These are phyloP conservation scores for Pseudozyma pruni DNA, from an alignment of 1,284 basidiomycete species.

Conservation along the genomic window DNA sequence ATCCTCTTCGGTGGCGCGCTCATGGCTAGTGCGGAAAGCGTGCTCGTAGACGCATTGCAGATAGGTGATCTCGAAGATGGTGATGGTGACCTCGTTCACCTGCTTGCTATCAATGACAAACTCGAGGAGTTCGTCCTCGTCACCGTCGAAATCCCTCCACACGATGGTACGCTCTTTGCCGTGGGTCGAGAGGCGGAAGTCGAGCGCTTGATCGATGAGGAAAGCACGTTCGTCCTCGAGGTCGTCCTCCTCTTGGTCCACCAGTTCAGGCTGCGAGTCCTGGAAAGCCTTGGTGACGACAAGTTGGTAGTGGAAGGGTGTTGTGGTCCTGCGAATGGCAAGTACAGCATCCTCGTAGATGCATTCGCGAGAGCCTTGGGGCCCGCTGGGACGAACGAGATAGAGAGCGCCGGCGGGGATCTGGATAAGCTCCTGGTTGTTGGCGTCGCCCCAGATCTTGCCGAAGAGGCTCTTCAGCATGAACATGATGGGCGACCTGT, in stretches of 20 bases:
- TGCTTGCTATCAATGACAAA: slow-evolving; percentile 74
- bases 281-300: slow-evolving; percentile 94
- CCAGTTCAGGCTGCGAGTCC: slow-evolving; percentile 90
- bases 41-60: slow-evolving; percentile 90
- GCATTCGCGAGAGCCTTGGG: slow-evolving; percentile 94
- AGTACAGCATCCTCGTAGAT: slow-evolving; percentile 97
- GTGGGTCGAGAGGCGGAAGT: slow-evolving; percentile 72
- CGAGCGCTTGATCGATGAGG: slow-evolving; percentile 86
- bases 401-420: slow-evolving; percentile 91
- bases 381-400: slow-evolving; percentile 87
- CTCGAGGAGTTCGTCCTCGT: slow-evolving; percentile 78
- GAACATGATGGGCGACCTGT: slow-evolving; percentile 73
- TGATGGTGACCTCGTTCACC: slow-evolving; percentile 84
- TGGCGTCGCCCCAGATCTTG: slow-evolving; percentile 80
- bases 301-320: slow-evolving; percentile 91
- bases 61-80: slow-evolving; percentile 89
- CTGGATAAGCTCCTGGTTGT: slow-evolving; percentile 77
- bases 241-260: slow-evolving; percentile 90
- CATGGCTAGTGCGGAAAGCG: slow-evolving; percentile 59
- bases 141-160: slow-evolving; percentile 77
- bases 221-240: slow-evolving; percentile 88
- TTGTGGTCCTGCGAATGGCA: slow-evolving; percentile 83
- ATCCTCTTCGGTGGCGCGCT: slow-evolving; percentile 64
- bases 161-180: slow-evolving; percentile 56
- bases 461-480: slow-evolving; percentile 84